These are phyloP conservation scores for Pyronema domesticum DNA, from an alignment of 495 filamentous ascomycete genomes.

Conservation along the genomic window DNA sequence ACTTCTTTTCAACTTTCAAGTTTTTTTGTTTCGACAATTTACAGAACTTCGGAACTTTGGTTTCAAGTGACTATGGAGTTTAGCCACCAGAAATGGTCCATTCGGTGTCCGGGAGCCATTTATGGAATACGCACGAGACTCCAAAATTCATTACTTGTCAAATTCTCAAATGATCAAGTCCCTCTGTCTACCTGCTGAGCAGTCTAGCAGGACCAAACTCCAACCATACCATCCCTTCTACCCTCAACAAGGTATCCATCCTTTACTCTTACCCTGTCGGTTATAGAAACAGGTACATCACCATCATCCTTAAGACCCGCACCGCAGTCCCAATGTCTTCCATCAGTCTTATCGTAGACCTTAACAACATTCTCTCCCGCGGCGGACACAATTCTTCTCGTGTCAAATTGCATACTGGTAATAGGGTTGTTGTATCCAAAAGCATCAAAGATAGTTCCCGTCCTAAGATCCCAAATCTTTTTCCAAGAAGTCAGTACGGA, in stretches of 20 bases:
- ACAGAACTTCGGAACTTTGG: no score
- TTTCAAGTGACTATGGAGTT: no score
- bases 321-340: slow-evolving; percentile 92
- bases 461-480: slow-evolving; percentile 97
- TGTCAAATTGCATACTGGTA: slow-evolving; percentile 96
- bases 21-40: no score
- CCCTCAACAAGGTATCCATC: slow-evolving; percentile 92
- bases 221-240: slow-evolving; percentile 69
- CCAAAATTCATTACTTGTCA: no score
- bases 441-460: slow-evolving; percentile 85
- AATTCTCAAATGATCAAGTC: no score
- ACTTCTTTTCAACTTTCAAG: no score
- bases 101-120: no score
- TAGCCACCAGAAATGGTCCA: no score
- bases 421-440: slow-evolving; percentile 89
- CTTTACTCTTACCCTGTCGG: slow-evolving; percentile 77
- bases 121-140: no score
- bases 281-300: slow-evolving; percentile 36
- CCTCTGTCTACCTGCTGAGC: not conserved
- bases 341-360: slow-evolving; percentile 94
- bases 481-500: slow-evolving; percentile 10
- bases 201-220: slow-evolving; percentile 70
- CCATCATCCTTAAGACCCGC: slow-evolving; percentile 53
- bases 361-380: slow-evolving; percentile 87
- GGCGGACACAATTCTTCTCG: slow-evolving; percentile 73